These are phyloP conservation scores for Solanum habrochaites DNA, from an alignment of 257 asterid species.

Conservation along the genomic window DNA sequence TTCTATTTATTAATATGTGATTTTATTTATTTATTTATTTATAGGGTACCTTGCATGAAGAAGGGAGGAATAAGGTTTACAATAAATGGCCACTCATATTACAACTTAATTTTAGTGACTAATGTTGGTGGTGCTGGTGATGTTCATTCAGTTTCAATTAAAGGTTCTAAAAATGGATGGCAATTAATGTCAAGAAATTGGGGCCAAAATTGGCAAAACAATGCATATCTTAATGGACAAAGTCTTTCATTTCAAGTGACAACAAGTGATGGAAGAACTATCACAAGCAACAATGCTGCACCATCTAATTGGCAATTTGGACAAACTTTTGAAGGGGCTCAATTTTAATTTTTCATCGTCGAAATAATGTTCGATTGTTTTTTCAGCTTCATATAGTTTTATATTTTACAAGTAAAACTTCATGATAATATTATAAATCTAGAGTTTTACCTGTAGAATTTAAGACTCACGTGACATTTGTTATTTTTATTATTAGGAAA, in stretches of 20 bases:
- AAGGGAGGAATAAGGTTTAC: slow-evolving; percentile 85
- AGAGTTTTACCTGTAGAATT: background rate
- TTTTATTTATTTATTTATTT: background rate
- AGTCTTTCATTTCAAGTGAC: slow-evolving; percentile 66
- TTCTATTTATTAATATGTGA: background rate
- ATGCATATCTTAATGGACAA: slow-evolving; percentile 57
- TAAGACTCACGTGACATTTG: background rate
- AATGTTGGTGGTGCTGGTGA: slow-evolving; percentile 93
- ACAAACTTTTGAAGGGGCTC: slow-evolving; percentile 68
- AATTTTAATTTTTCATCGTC: slow-evolving; percentile 18
- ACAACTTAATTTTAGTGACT: slow-evolving; percentile 65
- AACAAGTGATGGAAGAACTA: slow-evolving; percentile 64
- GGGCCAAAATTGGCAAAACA: slow-evolving; percentile 99
- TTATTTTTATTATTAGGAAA: background rate
- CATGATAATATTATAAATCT: background rate
- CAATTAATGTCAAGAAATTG: slow-evolving; percentile 75
- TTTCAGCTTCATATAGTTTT: background rate
- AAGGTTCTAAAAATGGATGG: slow-evolving; percentile 78
- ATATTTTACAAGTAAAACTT: background rate
- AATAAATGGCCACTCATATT: slow-evolving; percentile 77
- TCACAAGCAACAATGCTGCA: slow-evolving; percentile 50
- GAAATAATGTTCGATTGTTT: background rate
- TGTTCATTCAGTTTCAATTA: slow-evolving; percentile 60
- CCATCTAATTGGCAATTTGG: slow-evolving; percentile 73
- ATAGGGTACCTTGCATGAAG: slow-evolving; percentile 64